Base-by-base conservation (phyloP, 2,329 filamentous ascomycete genomes). In the Zasmidium angulare region DNA sequence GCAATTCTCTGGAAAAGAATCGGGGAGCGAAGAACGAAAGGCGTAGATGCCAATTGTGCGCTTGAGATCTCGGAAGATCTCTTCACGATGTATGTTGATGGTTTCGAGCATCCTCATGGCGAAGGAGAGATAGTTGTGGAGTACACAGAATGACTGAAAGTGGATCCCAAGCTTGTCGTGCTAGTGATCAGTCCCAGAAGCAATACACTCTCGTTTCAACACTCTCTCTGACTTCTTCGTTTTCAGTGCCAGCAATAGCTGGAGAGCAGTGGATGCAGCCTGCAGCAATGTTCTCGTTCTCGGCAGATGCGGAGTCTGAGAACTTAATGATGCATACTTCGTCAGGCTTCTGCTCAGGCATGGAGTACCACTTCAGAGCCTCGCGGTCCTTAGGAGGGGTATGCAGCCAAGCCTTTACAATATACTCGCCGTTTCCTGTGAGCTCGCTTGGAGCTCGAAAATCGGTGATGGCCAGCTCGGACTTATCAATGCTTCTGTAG, bases 261-360 rank as follows among this genome's bases (percentile, higher is more conserved):
- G 63, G 63, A 46, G 61, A 62, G 31, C 50, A 53, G 50, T 65
- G 63, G 36, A 63, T 21, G 19, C 63, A 63, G 14, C 56, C 58
- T 9, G 50, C 59, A 3, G 61, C 59, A 24, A 63, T 54, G 26
- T 31, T 57, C 4, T 50, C 24, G 24, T 62, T 55, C 3, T 55
- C 50, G 1, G 56, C 59, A 7, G 56, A 50, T 21, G 55, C 59
- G 4, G 61, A 59, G 29, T 66, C 61, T 7, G 59, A 54, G 31
- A 66, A 66, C 24, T 66, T 66, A 47, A 66, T 59, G 7, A 66
- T 59, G 11, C 52, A 54, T 4, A 66, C 62, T 46, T 66, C 61
- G 40, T 62, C 50, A 14, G 59, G 57, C 36, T 59, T 59, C 53
- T 63, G 61, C 49, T 66, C 59, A 12, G 63, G 59, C 40, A 64